phyloP scores from a whole-genome alignment of 805 yeast species.

The Candida sonorensis region DNA sequence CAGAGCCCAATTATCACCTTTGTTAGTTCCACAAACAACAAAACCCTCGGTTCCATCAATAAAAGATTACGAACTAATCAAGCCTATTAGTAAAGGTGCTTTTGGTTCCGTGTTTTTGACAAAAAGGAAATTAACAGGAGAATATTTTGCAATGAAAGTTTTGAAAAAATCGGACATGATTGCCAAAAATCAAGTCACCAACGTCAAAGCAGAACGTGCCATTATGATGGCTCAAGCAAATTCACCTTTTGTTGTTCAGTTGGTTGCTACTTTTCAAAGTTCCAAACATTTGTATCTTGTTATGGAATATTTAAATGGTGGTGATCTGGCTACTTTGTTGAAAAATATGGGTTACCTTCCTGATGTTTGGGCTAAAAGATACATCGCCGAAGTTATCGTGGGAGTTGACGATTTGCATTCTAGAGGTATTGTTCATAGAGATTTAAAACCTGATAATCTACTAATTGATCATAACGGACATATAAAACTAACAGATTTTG shows the following conservation, averaged over 20 bases:
- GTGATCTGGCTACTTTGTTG: slow-evolving; percentile 85
- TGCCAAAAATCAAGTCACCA: slow-evolving; percentile 92
- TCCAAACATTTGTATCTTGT: slow-evolving; percentile 82
- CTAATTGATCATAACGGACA: slow-evolving; percentile 85
- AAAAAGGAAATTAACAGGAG: slow-evolving; percentile 79
- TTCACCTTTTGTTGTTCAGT: slow-evolving; percentile 86
- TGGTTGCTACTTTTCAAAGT: slow-evolving; percentile 84
- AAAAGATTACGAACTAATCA: slow-evolving; percentile 80
- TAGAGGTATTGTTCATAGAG: slow-evolving; percentile 89
- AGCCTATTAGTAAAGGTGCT: slow-evolving; percentile 95
- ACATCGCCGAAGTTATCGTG: slow-evolving; percentile 82
- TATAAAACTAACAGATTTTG: slow-evolving; percentile 90
- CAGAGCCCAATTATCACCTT: slow-evolving; percentile 74
- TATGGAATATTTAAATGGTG: slow-evolving; percentile 95
- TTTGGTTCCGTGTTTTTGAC: slow-evolving; percentile 93
- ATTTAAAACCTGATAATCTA: slow-evolving; percentile 89
- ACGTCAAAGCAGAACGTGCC: slow-evolving; percentile 91
- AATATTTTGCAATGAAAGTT: slow-evolving; percentile 91
- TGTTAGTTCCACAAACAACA: slow-evolving; percentile 57
- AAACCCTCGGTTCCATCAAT: slow-evolving; percentile 63
- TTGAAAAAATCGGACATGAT: slow-evolving; percentile 92
- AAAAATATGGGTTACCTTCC: slow-evolving; percentile 79
- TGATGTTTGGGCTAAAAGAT: slow-evolving; percentile 78
- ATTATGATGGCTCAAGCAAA: slow-evolving; percentile 97
- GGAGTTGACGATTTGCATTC: slow-evolving; percentile 88